Evolutionary conservation across 176 grass and related monocot genomes (phyloP).

Genomic region (Oryza meridionalis): DNA sequence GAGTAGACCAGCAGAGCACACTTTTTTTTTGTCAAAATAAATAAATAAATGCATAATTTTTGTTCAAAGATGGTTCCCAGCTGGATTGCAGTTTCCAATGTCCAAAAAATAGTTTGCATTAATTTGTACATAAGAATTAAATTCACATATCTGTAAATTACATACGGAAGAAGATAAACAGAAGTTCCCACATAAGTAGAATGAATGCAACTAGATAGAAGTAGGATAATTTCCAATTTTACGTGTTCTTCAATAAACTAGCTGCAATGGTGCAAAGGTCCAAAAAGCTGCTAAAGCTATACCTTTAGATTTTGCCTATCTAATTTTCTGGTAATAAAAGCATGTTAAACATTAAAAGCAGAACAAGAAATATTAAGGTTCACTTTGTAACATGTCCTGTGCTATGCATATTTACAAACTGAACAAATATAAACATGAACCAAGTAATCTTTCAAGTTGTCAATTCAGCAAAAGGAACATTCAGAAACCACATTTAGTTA

Average conservation of each 20-base stretch:
- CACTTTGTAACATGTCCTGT: not conserved
- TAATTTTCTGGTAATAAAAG: not conserved
- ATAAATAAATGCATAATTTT: not conserved
- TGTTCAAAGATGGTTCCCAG: not conserved
- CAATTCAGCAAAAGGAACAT: not conserved
- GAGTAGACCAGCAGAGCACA: not conserved
- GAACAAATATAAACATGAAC: slow-evolving; percentile 7
- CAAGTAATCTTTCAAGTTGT: not conserved
- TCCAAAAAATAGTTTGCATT: not conserved
- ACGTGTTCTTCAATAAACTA: slow-evolving; percentile 3
- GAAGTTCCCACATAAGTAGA: not conserved
- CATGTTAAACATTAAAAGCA: slow-evolving; percentile 17
- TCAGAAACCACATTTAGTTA: not conserved
- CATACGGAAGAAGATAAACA: not conserved
- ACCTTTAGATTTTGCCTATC: not conserved
- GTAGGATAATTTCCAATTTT: not conserved
- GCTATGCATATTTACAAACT: not conserved
- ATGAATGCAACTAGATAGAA: not conserved
- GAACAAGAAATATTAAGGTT: not conserved
- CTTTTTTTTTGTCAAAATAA: not conserved
- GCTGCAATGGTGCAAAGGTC: not conserved
- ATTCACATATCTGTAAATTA: slow-evolving; percentile 9
- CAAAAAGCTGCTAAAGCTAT: not conserved
- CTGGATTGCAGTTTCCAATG: not conserved
- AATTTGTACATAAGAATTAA: not conserved